Percentiles rank a stretch among this genome's conserved stretches.
phyloP scores from a whole-genome alignment of 306 rosid species.

The Fragaria nilgerrensis region DNA sequence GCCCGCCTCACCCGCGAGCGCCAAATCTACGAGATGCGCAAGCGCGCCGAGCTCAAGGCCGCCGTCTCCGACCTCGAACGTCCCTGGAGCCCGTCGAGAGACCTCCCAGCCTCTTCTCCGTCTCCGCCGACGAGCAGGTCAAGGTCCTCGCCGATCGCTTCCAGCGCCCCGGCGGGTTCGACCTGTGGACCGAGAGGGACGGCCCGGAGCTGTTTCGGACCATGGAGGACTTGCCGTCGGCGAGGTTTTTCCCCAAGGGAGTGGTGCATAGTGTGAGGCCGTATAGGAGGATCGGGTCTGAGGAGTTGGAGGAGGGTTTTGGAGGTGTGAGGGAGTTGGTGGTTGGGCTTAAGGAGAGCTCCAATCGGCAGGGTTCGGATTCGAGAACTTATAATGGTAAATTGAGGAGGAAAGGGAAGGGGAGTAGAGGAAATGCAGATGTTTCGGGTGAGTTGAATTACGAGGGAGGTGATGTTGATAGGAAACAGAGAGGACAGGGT shows the following conservation, averaged over 20 bases:
- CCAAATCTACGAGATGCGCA: constrained; percentile 95
- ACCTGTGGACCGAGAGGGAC: constrained; percentile 76
- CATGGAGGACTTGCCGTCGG: constrained; percentile 79
- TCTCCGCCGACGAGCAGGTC: constrained; percentile 78
- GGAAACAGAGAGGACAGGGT: constrained; percentile 35
- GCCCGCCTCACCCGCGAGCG: constrained; percentile 82
- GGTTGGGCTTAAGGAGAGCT: constrained; percentile 8
- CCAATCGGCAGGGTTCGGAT: constrained; percentile 4
- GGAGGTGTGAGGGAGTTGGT: constrained; percentile 12
- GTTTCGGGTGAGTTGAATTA: constrained; percentile 23
- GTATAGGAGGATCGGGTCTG: constrained; percentile 44
- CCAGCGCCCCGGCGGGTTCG: constrained; percentile 88
- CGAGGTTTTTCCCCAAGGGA: constrained; percentile 90
- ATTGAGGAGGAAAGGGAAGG: constrained; percentile 29
- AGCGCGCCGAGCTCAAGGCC: constrained; percentile 84
- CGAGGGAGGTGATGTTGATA: constrained; percentile 29
- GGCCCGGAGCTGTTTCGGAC: constrained; percentile 79
- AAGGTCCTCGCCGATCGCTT: constrained; percentile 93
- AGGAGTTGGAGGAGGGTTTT: constrained; percentile 15
- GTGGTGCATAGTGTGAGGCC: constrained; percentile 87
- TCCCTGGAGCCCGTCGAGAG: constrained; percentile 84
- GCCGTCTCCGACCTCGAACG: constrained; percentile 87
- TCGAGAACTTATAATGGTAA: constrained; percentile 24
- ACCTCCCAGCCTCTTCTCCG: constrained; percentile 68
- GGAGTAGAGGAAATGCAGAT: constrained; percentile 31